Conservation (phyloP, 2,329 filamentous ascomycete species). For the Thermothelomyces thermophilus region DNA sequence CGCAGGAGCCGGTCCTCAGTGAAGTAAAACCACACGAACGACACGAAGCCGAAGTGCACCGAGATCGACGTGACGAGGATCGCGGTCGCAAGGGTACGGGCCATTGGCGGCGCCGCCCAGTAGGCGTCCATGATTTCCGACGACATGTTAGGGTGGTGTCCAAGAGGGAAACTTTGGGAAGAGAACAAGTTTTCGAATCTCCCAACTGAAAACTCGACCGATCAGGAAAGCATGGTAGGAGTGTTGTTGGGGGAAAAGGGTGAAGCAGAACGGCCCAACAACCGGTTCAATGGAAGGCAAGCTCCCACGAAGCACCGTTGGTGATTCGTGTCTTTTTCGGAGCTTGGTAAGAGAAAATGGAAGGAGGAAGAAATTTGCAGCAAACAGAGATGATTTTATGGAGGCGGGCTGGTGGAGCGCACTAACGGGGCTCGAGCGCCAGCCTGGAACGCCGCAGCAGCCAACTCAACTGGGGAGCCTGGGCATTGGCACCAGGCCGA, state of each 20-base stretch:
- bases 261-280: conserved; percentile 9
- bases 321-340: conserved; percentile 27
- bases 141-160: conserved; percentile 21
- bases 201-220: conserved; percentile 15
- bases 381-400: conserved; percentile 21
- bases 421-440: conserved; percentile 15
- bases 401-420: conserved; percentile 18
- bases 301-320: conserved; percentile 19
- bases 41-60: conserved; percentile 52
- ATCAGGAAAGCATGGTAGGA: conserved; percentile 18
- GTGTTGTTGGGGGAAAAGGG: conserved; percentile 3
- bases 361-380: conserved; percentile 20
- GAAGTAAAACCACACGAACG: conserved; percentile 48
- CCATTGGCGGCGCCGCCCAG: conserved; percentile 37
- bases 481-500: too few relatives aligned
- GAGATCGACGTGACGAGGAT: conserved; percentile 57
- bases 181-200: conserved; percentile 9
- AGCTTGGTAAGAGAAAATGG: conserved; percentile 15
- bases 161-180: background rate
- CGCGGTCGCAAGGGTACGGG: conserved; percentile 61
- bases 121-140: conserved; percentile 36
- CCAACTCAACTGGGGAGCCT: too few relatives aligned
- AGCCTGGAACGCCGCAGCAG: too few relatives aligned
- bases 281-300: conserved; percentile 11
- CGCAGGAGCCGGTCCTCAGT: conserved; percentile 47